A percentile compares a stretch with the other conserved stretches of the same genome.
phyloP scores from a whole-genome alignment of 371 early-diverging fungal species.

The Massospora cicadina region DNA sequence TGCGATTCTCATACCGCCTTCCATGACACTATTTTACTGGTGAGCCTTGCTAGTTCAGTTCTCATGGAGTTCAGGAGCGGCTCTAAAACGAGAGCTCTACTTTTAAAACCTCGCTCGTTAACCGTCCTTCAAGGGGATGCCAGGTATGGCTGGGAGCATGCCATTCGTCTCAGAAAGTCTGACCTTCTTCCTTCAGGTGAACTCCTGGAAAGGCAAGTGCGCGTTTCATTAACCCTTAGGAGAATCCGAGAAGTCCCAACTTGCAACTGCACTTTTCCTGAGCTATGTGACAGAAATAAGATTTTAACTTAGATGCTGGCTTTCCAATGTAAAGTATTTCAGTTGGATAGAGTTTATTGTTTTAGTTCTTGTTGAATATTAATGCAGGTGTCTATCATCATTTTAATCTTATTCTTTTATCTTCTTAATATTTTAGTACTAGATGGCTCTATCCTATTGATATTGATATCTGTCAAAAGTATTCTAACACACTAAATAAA shows the following conservation, averaged over 20 bases:
- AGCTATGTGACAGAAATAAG: slow-evolving; percentile 12
- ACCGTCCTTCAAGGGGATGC: slow-evolving; percentile 11
- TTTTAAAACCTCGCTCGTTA: slow-evolving; percentile 13
- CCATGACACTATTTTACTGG: slow-evolving; percentile 7
- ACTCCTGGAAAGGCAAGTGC: slow-evolving; percentile 11
- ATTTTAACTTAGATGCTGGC: no score
- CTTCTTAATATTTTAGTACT: no score
- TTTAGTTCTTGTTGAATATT: no score
- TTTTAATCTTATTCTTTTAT: no score
- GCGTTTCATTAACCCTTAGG: slow-evolving; percentile 15
- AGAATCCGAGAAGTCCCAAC: slow-evolving; percentile 3
- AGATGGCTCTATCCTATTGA: no score
- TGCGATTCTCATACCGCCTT: slow-evolving; percentile 15
- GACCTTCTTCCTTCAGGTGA: slow-evolving; percentile 13
- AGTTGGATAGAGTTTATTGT: no score
- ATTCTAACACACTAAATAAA: no score
- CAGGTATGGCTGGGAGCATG: slow-evolving; percentile 15
- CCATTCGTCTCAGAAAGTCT: slow-evolving; percentile 13
- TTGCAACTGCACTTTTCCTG: slow-evolving; percentile 13
- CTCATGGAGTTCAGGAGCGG: slow-evolving; percentile 13
- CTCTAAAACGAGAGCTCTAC: neutral
- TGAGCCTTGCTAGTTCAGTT: slow-evolving; percentile 12
- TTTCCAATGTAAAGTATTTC: no score
- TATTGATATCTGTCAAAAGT: no score
- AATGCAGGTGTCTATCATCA: no score